Percentiles rank a stretch among this genome's conserved stretches.
Conservation (phyloP, 352 stramenopile genomes). For the Globisporangium emineosum region DNA sequence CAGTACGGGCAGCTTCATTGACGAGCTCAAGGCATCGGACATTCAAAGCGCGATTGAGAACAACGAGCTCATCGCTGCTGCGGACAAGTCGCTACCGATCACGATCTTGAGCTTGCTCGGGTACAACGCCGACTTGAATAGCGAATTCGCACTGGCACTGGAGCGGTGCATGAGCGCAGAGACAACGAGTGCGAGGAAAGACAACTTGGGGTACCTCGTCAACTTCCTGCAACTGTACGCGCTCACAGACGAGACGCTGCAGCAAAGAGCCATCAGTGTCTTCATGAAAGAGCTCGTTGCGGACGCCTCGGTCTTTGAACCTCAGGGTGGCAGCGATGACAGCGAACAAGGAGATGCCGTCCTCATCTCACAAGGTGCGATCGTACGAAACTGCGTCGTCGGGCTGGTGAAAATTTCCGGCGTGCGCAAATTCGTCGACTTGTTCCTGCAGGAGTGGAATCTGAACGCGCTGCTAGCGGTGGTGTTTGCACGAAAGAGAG, state of each 20-base stretch:
- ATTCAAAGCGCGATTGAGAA: conserved; percentile 56
- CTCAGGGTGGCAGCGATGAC: conserved; percentile 14
- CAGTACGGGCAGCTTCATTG: conserved; percentile 42
- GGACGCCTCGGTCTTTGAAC: conserved; percentile 12
- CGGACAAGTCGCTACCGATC: conserved; percentile 55
- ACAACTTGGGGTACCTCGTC: conserved; percentile 50
- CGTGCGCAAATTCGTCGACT: conserved; percentile 40
- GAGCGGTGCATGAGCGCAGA: conserved; percentile 31
- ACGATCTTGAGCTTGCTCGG: conserved; percentile 63
- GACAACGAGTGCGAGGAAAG: conserved; percentile 19
- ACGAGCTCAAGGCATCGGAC: conserved; percentile 51
- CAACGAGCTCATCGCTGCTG: conserved; percentile 43
- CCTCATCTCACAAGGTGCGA: conserved; percentile 8
- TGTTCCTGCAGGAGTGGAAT: conserved; percentile 50
- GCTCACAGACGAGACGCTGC: conserved; percentile 42
- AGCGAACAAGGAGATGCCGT: neutral
- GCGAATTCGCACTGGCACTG: conserved; percentile 50
- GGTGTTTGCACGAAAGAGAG: conserved; percentile 34
- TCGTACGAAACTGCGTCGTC: conserved; percentile 27
- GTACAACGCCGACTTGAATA: conserved; percentile 68
- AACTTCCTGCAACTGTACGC: conserved; percentile 68
- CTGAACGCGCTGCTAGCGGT: conserved; percentile 40
- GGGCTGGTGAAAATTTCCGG: conserved; percentile 38
- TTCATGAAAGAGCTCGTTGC: conserved; percentile 52
- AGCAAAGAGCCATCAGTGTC: conserved; percentile 42